These are phyloP conservation scores for Neurospora tetraspora DNA, from an alignment of 495 filamentous ascomycete genomes.

Conservation along the genomic window DNA sequence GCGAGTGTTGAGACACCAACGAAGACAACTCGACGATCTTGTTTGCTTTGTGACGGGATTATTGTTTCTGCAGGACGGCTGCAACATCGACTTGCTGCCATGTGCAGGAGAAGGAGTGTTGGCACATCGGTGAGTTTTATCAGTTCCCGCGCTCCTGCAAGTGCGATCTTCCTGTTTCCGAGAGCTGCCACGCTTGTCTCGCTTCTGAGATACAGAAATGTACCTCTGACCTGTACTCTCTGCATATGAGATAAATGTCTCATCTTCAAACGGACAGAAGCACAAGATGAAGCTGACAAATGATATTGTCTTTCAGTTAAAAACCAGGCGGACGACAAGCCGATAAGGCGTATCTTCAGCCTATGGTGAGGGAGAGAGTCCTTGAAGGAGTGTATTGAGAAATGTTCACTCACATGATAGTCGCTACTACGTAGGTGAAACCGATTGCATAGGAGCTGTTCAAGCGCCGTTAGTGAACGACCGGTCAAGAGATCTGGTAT, in stretches of 20 bases:
- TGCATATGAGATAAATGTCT: background rate
- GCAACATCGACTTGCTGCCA: background rate
- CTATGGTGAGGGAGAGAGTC: background rate
- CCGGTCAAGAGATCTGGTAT: background rate
- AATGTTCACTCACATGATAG: background rate
- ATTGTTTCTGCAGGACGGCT: background rate
- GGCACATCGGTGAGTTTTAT: background rate
- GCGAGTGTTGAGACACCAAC: background rate
- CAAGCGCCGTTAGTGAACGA: background rate
- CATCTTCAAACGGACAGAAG: background rate
- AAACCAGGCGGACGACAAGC: background rate
- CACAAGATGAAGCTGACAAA: background rate
- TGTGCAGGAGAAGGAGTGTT: background rate
- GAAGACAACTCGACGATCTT: background rate
- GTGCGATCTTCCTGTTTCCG: background rate
- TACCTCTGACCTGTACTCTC: background rate
- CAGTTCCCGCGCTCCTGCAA: background rate
- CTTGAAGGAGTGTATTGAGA: background rate
- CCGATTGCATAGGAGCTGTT: background rate
- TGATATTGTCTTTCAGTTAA: background rate
- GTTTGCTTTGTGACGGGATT: background rate
- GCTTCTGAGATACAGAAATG: background rate
- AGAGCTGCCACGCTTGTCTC: background rate
- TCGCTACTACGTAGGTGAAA: background rate
- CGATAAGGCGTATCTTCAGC: background rate